Evolutionary conservation across 805 yeast species (phyloP).

Genomic region (Scheffersomyces coipomensis): DNA sequence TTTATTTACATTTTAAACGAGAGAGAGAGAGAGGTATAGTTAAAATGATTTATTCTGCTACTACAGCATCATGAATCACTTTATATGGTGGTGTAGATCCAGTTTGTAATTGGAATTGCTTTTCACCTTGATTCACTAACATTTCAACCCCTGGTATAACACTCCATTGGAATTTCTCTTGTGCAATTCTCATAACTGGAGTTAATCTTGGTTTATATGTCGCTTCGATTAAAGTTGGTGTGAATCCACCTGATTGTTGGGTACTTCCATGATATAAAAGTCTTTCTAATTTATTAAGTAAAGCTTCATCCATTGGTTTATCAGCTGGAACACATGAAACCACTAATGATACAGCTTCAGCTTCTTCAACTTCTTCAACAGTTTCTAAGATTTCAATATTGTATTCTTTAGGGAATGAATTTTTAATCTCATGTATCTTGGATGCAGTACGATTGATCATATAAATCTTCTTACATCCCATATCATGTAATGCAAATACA

Average conservation of each 20-base stretch:
- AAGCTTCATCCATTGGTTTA: conserved; percentile 55
- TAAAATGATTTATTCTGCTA: conserved; percentile 14
- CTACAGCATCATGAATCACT: conserved; percentile 61
- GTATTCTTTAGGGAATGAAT: conserved; percentile 58
- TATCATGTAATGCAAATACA: conserved; percentile 71
- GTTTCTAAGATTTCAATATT: conserved; percentile 58
- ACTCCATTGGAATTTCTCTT: conserved; percentile 62
- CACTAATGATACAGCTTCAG: conserved; percentile 53
- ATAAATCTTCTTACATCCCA: conserved; percentile 78
- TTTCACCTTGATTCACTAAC: conserved; percentile 91
- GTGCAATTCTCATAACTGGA: conserved; percentile 79
- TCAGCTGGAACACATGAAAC: conserved; percentile 88
- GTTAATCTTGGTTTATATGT: conserved; percentile 91
- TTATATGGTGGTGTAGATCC: conserved; percentile 62
- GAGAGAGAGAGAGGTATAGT: too few relatives aligned
- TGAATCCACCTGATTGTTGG: conserved; percentile 31
- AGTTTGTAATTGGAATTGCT: conserved; percentile 80
- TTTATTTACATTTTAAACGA: too few relatives aligned
- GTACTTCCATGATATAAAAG: conserved; percentile 42
- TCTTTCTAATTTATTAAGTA: conserved; percentile 48
- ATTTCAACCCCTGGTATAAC: conserved; percentile 89
- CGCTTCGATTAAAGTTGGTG: conserved; percentile 76
- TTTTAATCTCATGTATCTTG: conserved; percentile 58
- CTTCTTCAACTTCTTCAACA: conserved; percentile 41
- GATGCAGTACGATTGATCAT: conserved; percentile 76